phyloP scores from a whole-genome alignment of 306 rosid genomes.

The Citrullus colocynthis region DNA sequence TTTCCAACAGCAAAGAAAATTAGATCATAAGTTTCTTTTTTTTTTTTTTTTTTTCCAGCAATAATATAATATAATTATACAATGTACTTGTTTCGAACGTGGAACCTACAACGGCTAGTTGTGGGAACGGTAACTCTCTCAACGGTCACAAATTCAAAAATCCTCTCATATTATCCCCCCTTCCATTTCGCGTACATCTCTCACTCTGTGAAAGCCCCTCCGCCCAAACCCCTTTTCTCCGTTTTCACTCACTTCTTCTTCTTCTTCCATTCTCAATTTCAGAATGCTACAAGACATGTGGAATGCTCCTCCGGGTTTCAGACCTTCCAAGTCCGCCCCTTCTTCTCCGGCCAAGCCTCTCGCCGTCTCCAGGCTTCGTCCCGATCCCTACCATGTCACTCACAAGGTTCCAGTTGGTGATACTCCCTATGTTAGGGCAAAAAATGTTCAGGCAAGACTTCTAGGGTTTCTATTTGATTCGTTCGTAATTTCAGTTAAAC shows the following conservation, averaged over 20 bases:
- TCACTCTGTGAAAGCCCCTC: background rate
- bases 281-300: conserved; percentile 80
- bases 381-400: conserved; percentile 67
- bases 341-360: conserved; percentile 93
- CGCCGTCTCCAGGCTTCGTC: conserved; percentile 50
- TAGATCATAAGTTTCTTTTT: no score
- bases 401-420: conserved; percentile 88
- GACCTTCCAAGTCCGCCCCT: conserved; percentile 94
- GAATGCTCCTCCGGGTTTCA: conserved; percentile 91
- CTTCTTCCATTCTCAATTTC: background rate
- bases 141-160: conserved; percentile 20
- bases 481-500: background rate
- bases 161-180: conserved; percentile 7
- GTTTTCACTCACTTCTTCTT: background rate
- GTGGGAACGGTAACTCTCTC: conserved; percentile 13
- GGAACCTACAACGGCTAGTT: conserved; percentile 18
- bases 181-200: background rate
- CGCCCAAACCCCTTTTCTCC: background rate
- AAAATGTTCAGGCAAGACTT: conserved; percentile 68
- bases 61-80: background rate
- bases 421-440: conserved; percentile 91
- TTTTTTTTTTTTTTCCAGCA: background rate
- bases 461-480: background rate
- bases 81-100: background rate
- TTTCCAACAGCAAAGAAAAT: background rate